Base-by-base conservation (phyloP, 176 grass and related monocot species). In the Phragmites australis region DNA sequence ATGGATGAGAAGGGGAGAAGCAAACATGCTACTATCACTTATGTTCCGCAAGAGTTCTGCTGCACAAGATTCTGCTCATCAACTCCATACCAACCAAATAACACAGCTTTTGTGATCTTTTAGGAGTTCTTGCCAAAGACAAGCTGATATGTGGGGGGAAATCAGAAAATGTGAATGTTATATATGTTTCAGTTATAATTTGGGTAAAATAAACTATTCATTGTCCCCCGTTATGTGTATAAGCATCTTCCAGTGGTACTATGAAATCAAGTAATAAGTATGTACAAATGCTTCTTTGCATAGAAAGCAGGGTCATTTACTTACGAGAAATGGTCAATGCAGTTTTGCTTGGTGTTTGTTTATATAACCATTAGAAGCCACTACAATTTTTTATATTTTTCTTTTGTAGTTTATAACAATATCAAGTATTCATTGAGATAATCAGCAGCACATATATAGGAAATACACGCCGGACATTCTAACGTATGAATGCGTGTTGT, bases 11-110 rank as follows among this genome's bases (percentile, higher is more conserved):
- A 81, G 9, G 72, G 53, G 9, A 81, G 52, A 82, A 78, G 48
- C n/a, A 71, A 50, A 22, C 50, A 8, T 45, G 67, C 49, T 53
- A 73, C 49, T 53, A 73, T 57, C 82, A 55, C 89, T 14, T 92
- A 90, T 19, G 25, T 84, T 80, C 94, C 85, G 6, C 91, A 90
- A 86, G 16, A 82, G 75, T 65, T 79, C 74, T 54, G 72, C 18
- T 30, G 79, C n/a, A n/a, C n/a, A n/a, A n/a, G 65, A 25, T 59
- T 80, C 70, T 44, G 25, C 61, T 69, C 76, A 45, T 11, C 68
- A 11, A 59, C 77, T 74, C 68, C 75, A 57, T 40, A 34, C 54
- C 59, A 56, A 37, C 31, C 44, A 62, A 68, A 78, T 18, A 6
- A 5, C 53, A 31, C 34, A 43, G 49, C 34, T 44, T 84, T 68